These are phyloP conservation scores for Ophiostoma fasciatum DNA, from an alignment of 2,329 filamentous ascomycete species.

Conservation along the genomic window DNA sequence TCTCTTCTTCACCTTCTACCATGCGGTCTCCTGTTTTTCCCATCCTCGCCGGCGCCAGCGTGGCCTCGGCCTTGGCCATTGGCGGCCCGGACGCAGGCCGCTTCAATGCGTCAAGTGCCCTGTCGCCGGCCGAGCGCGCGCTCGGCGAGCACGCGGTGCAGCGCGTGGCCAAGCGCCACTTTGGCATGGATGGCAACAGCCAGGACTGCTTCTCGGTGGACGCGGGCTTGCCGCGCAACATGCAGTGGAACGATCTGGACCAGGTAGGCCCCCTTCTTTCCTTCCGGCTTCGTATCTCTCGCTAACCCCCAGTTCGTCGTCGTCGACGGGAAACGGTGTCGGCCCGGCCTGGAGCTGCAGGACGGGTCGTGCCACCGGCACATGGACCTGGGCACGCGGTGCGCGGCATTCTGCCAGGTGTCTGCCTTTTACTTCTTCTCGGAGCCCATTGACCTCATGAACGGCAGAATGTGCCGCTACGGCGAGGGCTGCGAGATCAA, in stretches of 20 bases:
- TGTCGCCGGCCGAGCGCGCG: no score
- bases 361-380: slow-evolving; percentile 5
- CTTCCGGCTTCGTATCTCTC: no score
- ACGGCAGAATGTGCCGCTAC: slow-evolving; percentile 7
- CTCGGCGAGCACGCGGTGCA: no score
- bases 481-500: slow-evolving; percentile 8
- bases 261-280: no score
- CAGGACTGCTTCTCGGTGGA: slow-evolving; percentile 7
- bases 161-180: no score
- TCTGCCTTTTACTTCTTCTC: slow-evolving; percentile 5
- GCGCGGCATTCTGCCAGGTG: slow-evolving; percentile 7
- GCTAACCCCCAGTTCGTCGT: no score
- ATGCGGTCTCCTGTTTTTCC: no score
- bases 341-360: slow-evolving; percentile 1
- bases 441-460: slow-evolving; percentile 6
- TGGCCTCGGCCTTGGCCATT: not conserved
- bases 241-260: slow-evolving; percentile 8
- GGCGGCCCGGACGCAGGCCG: not conserved
- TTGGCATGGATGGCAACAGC: no score
- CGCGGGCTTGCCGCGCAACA: slow-evolving; percentile 3
- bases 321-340: slow-evolving; percentile 4
- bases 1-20: no score
- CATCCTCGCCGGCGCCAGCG: no score
- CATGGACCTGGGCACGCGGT: slow-evolving; percentile 7
- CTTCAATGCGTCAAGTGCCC: no score